phyloP scores from a whole-genome alignment of 306 rosid species.

The Fagus sylvatica region DNA sequence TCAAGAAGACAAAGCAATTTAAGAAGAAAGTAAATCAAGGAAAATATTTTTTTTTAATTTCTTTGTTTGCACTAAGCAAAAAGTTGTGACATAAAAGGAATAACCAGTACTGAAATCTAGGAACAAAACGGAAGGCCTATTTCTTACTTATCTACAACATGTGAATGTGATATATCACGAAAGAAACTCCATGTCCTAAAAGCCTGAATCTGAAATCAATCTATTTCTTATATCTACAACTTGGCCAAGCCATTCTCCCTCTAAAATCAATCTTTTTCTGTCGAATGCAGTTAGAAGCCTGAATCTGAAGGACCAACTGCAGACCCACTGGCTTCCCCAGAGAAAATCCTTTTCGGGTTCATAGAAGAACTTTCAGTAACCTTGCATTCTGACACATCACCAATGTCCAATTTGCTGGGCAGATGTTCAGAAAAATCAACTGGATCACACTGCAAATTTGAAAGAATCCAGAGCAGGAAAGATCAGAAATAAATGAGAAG shows the following conservation, averaged over 20 bases:
- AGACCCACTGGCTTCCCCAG: not conserved
- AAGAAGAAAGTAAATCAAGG: not conserved
- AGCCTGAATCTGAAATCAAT: not conserved
- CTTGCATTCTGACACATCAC: constrained; percentile 5
- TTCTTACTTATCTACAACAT: not conserved
- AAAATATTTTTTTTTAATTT: not conserved
- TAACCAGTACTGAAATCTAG: not conserved
- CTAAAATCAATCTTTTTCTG: not conserved
- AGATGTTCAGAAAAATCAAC: not conserved
- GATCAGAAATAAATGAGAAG: not conserved
- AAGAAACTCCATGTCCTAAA: not conserved
- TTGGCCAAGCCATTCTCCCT: not conserved
- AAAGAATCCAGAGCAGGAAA: not conserved
- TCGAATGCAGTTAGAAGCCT: not conserved
- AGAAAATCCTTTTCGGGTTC: not conserved
- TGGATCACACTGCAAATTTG: not conserved
- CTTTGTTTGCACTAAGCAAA: not conserved
- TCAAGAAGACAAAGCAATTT: not conserved
- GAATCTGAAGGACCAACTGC: not conserved
- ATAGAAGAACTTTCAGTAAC: not conserved
- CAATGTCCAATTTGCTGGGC: not conserved
- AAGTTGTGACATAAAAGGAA: not conserved
- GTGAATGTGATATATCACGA: not conserved
- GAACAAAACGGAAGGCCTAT: not conserved
- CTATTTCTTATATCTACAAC: not conserved